These are phyloP conservation scores for Catunica adiposa DNA, from an alignment of 2,329 filamentous ascomycete species.

Conservation along the genomic window DNA sequence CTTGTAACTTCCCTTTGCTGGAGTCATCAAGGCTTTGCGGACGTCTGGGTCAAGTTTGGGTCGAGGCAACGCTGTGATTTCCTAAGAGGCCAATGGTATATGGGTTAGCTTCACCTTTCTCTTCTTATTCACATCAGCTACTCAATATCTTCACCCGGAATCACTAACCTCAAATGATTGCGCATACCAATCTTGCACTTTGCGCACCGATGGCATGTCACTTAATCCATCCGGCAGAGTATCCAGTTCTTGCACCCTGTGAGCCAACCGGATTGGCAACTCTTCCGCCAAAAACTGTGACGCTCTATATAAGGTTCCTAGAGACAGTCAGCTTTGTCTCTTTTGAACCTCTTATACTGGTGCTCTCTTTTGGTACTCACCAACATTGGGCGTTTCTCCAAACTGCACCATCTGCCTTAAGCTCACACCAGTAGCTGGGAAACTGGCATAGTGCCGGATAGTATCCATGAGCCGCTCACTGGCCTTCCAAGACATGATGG, in stretches of 20 bases:
- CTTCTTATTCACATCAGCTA: constrained; percentile 8
- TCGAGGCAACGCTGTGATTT: constrained; percentile 75
- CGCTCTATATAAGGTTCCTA: constrained; percentile 88
- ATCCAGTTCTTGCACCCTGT: constrained; percentile 86
- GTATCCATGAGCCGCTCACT: constrained; percentile 85
- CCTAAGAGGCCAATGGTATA: constrained; percentile 32
- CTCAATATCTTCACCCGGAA: constrained; percentile 1
- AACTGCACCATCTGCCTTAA: constrained; percentile 99
- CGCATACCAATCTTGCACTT: constrained; percentile 95
- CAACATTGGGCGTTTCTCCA: constrained; percentile 79
- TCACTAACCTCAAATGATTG: constrained; percentile 87
- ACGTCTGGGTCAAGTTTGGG: constrained; percentile 62
- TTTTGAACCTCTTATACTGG: background rate
- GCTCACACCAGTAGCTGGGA: constrained; percentile 90
- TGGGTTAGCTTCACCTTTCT: constrained; percentile 13
- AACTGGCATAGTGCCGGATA: constrained; percentile 93
- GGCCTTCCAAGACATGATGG: constrained; percentile 82
- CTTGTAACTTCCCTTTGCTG: constrained; percentile 38
- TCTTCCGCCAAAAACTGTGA: constrained; percentile 98
- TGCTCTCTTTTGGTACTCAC: constrained; percentile 31
- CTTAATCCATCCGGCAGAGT: constrained; percentile 88
- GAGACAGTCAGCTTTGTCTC: constrained; percentile 1
- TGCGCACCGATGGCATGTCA: constrained; percentile 93
- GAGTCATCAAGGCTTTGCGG: constrained; percentile 60
- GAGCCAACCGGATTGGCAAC: constrained; percentile 86